Percentiles rank a stretch among this genome's conserved stretches.
Evolutionary conservation across 805 yeast species (phyloP).

Genomic region (Spathaspora boniae): DNA sequence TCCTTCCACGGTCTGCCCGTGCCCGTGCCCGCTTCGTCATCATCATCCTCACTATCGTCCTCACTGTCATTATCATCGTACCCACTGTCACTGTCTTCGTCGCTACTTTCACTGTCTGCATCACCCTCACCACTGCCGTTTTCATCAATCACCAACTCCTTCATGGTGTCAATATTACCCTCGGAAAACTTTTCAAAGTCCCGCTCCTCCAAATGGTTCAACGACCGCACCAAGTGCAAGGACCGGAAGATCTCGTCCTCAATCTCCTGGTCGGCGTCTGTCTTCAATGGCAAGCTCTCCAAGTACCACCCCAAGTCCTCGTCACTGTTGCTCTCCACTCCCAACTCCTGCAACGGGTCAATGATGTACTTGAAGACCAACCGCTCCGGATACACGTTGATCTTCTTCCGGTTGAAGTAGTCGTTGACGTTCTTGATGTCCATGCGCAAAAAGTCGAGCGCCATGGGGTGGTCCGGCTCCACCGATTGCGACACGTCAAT

Average conservation of each 20-base stretch:
- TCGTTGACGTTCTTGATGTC: conserved; percentile 95
- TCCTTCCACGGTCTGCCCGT: conserved; percentile 40
- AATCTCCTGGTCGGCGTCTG: conserved; percentile 50
- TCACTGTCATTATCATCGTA: conserved; percentile 29
- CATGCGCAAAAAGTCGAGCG: conserved; percentile 92
- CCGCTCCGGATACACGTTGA: conserved; percentile 78
- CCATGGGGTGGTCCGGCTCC: conserved; percentile 97
- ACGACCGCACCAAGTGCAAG: conserved; percentile 68
- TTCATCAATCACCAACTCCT: conserved; percentile 50
- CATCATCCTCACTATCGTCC: conserved; percentile 27
- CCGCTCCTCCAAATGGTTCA: conserved; percentile 84
- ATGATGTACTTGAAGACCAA: conserved; percentile 75
- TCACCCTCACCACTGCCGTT: conserved; percentile 27
- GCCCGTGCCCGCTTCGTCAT: conserved; percentile 26
- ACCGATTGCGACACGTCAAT: conserved; percentile 97
- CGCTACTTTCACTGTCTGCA: conserved; percentile 20
- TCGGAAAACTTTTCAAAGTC: conserved; percentile 76
- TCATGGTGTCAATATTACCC: conserved; percentile 79
- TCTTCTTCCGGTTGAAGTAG: conserved; percentile 69
- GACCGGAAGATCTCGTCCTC: conserved; percentile 86
- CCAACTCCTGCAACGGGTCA: conserved; percentile 40
- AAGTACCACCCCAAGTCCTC: conserved; percentile 41
- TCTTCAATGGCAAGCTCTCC: conserved; percentile 55
- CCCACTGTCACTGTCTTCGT: conserved; percentile 20
- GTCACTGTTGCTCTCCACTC: conserved; percentile 35